phyloP scores from a whole-genome alignment of 2,329 filamentous ascomycete species.

The Pseudogymnoascus sp. region DNA sequence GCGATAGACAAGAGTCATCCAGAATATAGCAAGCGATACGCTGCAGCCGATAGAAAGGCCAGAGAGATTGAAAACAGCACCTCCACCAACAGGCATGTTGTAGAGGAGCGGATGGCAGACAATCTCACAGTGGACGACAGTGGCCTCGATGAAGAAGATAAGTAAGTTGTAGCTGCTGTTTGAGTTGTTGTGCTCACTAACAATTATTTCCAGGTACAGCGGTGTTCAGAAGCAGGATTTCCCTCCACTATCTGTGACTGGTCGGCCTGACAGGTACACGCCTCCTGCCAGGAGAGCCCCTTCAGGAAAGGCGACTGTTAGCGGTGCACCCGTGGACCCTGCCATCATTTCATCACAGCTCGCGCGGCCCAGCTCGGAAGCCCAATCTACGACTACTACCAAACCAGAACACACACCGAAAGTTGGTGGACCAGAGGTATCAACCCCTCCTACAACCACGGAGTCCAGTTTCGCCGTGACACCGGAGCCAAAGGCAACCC shows the following conservation, averaged over 20 bases:
- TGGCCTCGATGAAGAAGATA: constrained; percentile 81
- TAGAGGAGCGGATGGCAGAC: constrained; percentile 77
- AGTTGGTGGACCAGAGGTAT: constrained; percentile 19
- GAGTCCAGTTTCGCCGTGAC: constrained; percentile 19
- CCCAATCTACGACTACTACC: constrained; percentile 21
- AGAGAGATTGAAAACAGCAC: constrained; percentile 78
- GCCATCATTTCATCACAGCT: constrained; percentile 87
- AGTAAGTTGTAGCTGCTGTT: constrained; percentile 43
- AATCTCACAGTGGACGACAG: constrained; percentile 55
- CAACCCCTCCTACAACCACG: constrained; percentile 24
- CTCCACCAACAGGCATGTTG: constrained; percentile 71
- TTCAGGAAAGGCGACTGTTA: constrained; percentile 61
- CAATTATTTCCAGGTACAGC: constrained; percentile 58
- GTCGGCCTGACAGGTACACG: constrained; percentile 66
- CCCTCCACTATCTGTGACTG: constrained; percentile 47
- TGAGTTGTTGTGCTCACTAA: constrained; percentile 14
- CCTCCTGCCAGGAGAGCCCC: constrained; percentile 82
- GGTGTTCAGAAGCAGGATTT: constrained; percentile 76
- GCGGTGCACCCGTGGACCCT: constrained; percentile 72
- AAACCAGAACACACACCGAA: constrained; percentile 15
- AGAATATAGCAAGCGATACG: constrained; percentile 68
- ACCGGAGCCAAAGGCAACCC: constrained; percentile 26
- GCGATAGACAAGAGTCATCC: constrained; percentile 78
- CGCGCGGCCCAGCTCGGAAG: constrained; percentile 34
- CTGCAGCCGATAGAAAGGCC: constrained; percentile 73